A percentile compares a stretch with the other conserved stretches of the same genome.
Conservation (phyloP, 2,329 filamentous ascomycete genomes). For the Plectosphaerella sp. region DNA sequence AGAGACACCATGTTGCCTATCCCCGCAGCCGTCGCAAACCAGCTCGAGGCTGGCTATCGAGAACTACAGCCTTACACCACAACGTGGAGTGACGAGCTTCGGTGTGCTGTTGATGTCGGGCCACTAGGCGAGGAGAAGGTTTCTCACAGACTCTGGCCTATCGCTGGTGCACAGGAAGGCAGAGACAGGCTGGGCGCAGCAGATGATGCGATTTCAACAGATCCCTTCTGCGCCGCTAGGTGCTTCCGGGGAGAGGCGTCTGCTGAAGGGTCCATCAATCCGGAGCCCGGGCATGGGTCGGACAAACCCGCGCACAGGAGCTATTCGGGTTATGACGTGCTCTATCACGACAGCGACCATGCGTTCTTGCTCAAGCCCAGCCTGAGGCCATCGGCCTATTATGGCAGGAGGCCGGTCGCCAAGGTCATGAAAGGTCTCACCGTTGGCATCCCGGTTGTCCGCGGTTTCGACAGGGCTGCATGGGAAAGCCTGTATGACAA, state of each 20-base stretch:
- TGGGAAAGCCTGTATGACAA: constrained; percentile 71
- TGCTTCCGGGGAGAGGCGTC: constrained; percentile 58
- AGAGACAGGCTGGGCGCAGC: constrained; percentile 1
- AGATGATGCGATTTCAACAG: constrained; percentile 42
- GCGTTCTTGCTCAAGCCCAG: constrained; percentile 86
- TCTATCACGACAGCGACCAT: constrained; percentile 73
- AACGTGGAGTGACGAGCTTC: constrained; percentile 88
- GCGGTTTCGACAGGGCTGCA: constrained; percentile 74
- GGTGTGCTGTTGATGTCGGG: constrained; percentile 86
- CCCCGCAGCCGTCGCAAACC: constrained; percentile 80
- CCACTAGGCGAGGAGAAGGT: constrained; percentile 89
- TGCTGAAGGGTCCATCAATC: constrained; percentile 44
- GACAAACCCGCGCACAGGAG: constrained; percentile 44
- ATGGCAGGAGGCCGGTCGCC: constrained; percentile 73
- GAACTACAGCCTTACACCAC: constrained; percentile 85
- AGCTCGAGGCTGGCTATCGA: constrained; percentile 84
- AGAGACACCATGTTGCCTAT: constrained; percentile 87
- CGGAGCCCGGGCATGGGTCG: constrained; percentile 23
- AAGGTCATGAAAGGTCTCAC: constrained; percentile 80
- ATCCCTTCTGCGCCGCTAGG: constrained; percentile 55
- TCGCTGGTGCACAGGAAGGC: constrained; percentile 31
- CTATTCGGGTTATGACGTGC: constrained; percentile 74
- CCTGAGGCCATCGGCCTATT: constrained; percentile 78
- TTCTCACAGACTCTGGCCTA: constrained; percentile 76
- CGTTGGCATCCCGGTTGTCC: constrained; percentile 81